A percentile compares a stretch with the other conserved stretches of the same genome.
These are phyloP conservation scores for Leccinum incarnatum DNA, from an alignment of 768 basidiomycete species.

Conservation along the genomic window DNA sequence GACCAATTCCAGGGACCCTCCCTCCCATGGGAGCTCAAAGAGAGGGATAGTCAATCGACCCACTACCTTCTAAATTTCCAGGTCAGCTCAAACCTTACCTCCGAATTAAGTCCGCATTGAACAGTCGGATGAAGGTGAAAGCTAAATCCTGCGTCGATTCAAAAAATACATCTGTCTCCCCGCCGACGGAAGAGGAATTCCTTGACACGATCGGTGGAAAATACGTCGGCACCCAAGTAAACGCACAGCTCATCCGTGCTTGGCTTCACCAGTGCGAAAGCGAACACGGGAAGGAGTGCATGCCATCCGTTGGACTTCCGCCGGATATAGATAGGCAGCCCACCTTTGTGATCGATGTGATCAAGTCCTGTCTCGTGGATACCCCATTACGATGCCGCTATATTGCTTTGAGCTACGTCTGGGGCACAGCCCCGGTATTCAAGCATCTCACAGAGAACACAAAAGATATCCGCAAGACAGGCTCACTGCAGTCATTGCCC, in stretches of 20 bases:
- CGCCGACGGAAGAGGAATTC: not conserved
- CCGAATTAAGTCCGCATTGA: not conserved
- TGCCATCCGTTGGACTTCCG: not conserved
- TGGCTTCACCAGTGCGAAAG: conserved; percentile 18
- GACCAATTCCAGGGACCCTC: not conserved
- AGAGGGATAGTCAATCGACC: not conserved
- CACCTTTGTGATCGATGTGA: conserved; percentile 16
- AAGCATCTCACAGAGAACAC: conserved; percentile 9
- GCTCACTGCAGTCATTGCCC: conserved; percentile 1
- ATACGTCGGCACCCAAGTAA: conserved; percentile 1
- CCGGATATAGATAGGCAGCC: not conserved
- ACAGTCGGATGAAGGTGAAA: not conserved
- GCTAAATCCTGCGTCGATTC: not conserved
- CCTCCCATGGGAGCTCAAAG: conserved; percentile 13
- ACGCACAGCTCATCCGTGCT: conserved; percentile 7
- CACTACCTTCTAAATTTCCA: conserved; percentile 11
- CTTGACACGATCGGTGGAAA: conserved; percentile 9
- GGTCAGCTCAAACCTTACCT: not conserved
- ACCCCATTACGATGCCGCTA: conserved; percentile 23
- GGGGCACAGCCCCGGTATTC: conserved; percentile 13
- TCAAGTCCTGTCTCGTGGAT: conserved; percentile 16
- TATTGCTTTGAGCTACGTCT: conserved; percentile 24
- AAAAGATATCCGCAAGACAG: conserved; percentile 1
- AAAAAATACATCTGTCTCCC: not conserved
- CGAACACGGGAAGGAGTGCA: conserved; percentile 8